These are phyloP conservation scores for Dissophora globulifera DNA, from an alignment of 192 early-diverging fungal genomes.

Conservation along the genomic window DNA sequence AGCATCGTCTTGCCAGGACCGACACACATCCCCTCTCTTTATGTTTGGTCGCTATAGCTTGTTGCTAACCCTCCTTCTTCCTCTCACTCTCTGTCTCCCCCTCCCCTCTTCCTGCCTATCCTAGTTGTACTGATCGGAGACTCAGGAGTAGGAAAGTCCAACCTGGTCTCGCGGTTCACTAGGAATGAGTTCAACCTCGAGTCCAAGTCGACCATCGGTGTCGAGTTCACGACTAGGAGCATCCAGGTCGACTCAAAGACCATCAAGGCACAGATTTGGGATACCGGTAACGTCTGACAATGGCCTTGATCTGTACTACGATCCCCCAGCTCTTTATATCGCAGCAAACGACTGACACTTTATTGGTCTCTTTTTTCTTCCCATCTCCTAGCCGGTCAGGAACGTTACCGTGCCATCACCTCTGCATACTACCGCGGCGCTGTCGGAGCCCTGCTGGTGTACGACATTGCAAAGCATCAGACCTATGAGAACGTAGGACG, in stretches of 20 bases:
- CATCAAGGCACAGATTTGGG: slow-evolving; percentile 99
- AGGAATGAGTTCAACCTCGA: slow-evolving; percentile 98
- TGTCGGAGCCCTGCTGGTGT: slow-evolving; percentile 95
- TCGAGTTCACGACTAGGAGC: slow-evolving; percentile 96
- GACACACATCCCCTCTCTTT: no score
- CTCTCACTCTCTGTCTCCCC: neutral
- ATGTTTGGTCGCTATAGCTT: no score
- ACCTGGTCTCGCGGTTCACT: slow-evolving; percentile 96
- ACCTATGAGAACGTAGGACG: slow-evolving; percentile 98
- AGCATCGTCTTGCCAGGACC: no score
- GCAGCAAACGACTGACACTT: no score
- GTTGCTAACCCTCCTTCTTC: neutral
- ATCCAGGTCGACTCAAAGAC: slow-evolving; percentile 98
- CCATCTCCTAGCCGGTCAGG: slow-evolving; percentile 65
- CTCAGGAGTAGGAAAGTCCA: slow-evolving; percentile 99
- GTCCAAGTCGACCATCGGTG: slow-evolving; percentile 99
- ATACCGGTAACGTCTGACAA: no score
- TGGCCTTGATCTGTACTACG: no score
- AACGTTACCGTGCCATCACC: slow-evolving; percentile 89
- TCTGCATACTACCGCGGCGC: slow-evolving; percentile 95
- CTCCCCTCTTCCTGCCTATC: neutral
- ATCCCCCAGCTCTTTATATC: no score
- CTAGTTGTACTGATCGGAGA: slow-evolving; percentile 92
- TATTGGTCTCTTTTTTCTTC: no score
- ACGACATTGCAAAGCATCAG: slow-evolving; percentile 96